Evolutionary conservation across 495 filamentous ascomycete genomes (phyloP).

Genomic region (Aspergillus indologenus): DNA sequence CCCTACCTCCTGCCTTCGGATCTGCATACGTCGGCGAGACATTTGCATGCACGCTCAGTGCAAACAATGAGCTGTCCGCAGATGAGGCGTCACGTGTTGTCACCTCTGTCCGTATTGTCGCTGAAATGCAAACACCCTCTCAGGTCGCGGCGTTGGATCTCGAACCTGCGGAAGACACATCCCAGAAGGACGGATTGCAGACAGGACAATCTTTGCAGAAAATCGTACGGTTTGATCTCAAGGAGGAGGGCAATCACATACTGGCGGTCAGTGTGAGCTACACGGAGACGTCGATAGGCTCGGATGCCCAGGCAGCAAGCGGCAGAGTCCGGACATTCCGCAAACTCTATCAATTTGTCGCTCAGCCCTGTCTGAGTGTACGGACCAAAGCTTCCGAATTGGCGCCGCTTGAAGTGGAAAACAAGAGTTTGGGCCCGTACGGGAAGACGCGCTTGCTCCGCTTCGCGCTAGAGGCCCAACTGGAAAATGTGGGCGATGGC

Average conservation of each 20-base stretch:
- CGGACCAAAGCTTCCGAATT: constrained; percentile 78
- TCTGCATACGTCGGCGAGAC: constrained; percentile 94
- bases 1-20: constrained; percentile 89
- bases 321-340: constrained; percentile 81
- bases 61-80: constrained; percentile 74
- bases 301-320: constrained; percentile 57
- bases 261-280: constrained; percentile 94
- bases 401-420: constrained; percentile 39
- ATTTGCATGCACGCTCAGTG: constrained; percentile 90
- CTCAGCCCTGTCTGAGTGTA: constrained; percentile 83
- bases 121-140: constrained; percentile 91
- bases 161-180: constrained; percentile 34
- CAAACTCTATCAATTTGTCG: constrained; percentile 96
- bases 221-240: constrained; percentile 81
- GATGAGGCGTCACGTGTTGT: constrained; percentile 51
- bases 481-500: constrained; percentile 79
- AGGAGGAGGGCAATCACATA: constrained; percentile 91
- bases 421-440: constrained; percentile 45
- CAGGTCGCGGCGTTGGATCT: constrained; percentile 57
- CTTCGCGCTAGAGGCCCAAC: constrained; percentile 82
- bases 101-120: constrained; percentile 74
- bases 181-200: constrained; percentile 48
- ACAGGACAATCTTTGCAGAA: constrained; percentile 73
- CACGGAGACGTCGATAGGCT: constrained; percentile 55
- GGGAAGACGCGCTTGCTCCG: constrained; percentile 42